These are phyloP conservation scores for Aspergillus thermomutatus DNA, from an alignment of 2,329 filamentous ascomycete genomes.

Conservation along the genomic window DNA sequence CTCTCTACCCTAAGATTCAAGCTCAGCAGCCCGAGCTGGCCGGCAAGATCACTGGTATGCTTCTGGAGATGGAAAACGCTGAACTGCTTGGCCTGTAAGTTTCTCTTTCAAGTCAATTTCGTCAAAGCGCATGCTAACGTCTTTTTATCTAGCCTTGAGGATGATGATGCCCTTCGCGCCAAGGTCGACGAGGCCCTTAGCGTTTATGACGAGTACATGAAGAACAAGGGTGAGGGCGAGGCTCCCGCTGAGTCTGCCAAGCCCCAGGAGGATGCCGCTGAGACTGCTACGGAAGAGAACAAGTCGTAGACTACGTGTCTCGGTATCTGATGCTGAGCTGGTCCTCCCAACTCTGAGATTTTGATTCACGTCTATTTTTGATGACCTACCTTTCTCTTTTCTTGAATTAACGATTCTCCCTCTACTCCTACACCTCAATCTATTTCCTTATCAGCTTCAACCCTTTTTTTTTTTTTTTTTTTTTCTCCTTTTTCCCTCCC, in stretches of 20 bases:
- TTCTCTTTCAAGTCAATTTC: not conserved
- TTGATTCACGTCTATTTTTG: constrained; percentile 33
- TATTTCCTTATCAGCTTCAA: constrained; percentile 10
- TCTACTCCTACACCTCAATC: constrained; percentile 14
- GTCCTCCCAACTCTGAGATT: constrained; percentile 25
- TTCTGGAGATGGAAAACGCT: constrained; percentile 96
- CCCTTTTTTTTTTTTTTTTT: constrained; percentile 22
- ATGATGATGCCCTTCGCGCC: constrained; percentile 80
- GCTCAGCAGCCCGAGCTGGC: constrained; percentile 91
- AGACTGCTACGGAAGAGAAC: constrained; percentile 40
- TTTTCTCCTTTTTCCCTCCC: constrained; percentile 25
- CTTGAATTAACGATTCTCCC: constrained; percentile 24
- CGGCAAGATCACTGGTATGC: constrained; percentile 99
- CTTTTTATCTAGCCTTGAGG: constrained; percentile 65
- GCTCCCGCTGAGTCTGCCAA: constrained; percentile 42
- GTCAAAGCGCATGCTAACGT: constrained; percentile 5
- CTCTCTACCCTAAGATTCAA: constrained; percentile 98
- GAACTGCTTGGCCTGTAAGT: constrained; percentile 96
- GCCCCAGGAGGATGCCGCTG: constrained; percentile 43
- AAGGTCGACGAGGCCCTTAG: constrained; percentile 98
- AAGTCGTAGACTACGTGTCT: constrained; percentile 35
- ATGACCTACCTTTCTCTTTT: constrained; percentile 28
- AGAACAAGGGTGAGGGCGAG: constrained; percentile 63
- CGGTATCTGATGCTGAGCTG: constrained; percentile 16
- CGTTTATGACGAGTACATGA: constrained; percentile 98